A percentile compares a stretch with the other conserved stretches of the same genome.
phyloP scores from a whole-genome alignment of 2,329 filamentous ascomycete species.

The Trichoderma atrobrunneum region DNA sequence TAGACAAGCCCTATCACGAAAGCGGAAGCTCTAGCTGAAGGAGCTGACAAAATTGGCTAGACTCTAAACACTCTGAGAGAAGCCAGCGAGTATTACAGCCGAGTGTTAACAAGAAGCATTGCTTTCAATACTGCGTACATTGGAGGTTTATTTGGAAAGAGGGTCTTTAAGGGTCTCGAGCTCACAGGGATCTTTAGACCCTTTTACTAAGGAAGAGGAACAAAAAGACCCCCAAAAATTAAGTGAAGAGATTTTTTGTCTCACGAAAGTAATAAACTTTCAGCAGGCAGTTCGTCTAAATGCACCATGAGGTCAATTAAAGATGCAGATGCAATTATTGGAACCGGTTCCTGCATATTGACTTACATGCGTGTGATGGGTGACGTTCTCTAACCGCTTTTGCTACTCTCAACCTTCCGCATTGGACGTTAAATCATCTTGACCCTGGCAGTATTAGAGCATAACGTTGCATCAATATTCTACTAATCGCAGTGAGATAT shows the following conservation, averaged over 20 bases:
- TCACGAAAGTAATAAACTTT: background rate
- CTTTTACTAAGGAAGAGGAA: background rate
- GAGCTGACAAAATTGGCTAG: constrained; percentile 13
- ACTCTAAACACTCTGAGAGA: background rate
- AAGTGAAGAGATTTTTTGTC: background rate
- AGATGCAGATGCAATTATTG: background rate
- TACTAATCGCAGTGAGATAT: background rate
- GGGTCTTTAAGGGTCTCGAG: background rate
- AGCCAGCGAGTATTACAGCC: background rate
- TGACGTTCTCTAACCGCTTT: background rate
- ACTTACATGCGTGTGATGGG: background rate
- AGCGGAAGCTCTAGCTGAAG: constrained; percentile 1
- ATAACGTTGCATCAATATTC: constrained; percentile 15
- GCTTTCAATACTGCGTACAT: background rate
- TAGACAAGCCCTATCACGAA: constrained; percentile 2
- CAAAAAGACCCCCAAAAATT: no score
- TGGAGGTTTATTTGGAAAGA: background rate
- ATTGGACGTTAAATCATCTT: background rate
- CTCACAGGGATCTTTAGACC: no score
- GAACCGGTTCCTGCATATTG: background rate
- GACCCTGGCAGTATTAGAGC: background rate
- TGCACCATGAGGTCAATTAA: background rate
- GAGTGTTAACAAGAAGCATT: background rate
- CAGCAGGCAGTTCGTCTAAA: background rate
- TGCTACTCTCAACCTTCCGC: constrained; percentile 3